Base-by-base conservation (phyloP, 2,329 filamentous ascomycete genomes). In the Colletotrichum paranaense region DNA sequence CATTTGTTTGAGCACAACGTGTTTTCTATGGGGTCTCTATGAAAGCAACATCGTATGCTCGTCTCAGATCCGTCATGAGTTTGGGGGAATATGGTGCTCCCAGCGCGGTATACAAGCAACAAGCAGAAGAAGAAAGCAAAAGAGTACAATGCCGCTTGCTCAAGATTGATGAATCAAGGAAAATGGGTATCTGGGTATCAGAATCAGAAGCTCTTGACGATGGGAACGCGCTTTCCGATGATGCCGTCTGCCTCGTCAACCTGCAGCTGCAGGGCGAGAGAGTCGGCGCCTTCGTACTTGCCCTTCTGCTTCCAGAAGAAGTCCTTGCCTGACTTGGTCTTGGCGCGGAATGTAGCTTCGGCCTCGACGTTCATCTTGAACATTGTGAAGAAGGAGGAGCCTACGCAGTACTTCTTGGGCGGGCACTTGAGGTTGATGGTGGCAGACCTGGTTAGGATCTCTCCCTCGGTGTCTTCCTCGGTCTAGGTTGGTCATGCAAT, bases 311-410 rank as follows among this genome's bases (percentile, higher is more conserved):
- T 14, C 73, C 75, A 76, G 24, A 55, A 53, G 60, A 67, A 76
- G 3, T 73, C 65, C 2, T 64, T 32, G 8, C 73, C 68, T 11
- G 66, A 38, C 53, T 68, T 76, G 0, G 67, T 73, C 14, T 58
- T 76, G 6, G 71, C 75, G 3, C 68, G 63, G 26, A 75, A 64
- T 1, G 73, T 76, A 5, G 75, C 70, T 12, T 73, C 72, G 3
- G 75, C 67, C 16, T 76, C 69, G n/a, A 76, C 67, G 9, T 76
- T 58, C 22, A 76, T 58, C 58, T 74, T 76, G 35, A 70, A 76
- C 14, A 64, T 68, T 9, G 72, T 75, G 53, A 74, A 75, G 32
- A 75, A 75, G 9, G 75, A 73, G 0, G 62, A 55, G 8, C 71
- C 75, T 1, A 71, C 73, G 58, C 75, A 76, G 46, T 75, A 73